phyloP scores from a whole-genome alignment of 108 stramenopile genomes.

The Nannochloropsis salina region DNA sequence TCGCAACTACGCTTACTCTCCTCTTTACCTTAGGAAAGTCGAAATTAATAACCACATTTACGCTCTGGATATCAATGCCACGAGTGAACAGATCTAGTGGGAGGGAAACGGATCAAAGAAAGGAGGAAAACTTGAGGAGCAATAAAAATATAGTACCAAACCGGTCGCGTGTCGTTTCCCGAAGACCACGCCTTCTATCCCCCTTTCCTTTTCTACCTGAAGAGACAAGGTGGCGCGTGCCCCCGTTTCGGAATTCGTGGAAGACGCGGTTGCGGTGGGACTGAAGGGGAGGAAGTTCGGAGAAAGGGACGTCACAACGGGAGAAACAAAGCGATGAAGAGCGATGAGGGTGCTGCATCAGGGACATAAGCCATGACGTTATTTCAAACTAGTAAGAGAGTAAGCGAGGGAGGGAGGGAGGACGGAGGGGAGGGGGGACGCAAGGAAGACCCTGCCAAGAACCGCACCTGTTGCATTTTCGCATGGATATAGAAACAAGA shows the following conservation, averaged over 20 bases:
- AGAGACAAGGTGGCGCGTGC: slow-evolving; percentile 89
- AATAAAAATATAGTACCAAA: background rate
- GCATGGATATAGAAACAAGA: slow-evolving; percentile 99
- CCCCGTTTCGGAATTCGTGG: slow-evolving; percentile 97
- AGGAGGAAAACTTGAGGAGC: background rate
- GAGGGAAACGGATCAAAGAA: background rate
- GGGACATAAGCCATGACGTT: background rate
- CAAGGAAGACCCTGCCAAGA: no score
- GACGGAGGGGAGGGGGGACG: background rate
- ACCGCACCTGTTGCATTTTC: slow-evolving; percentile 83
- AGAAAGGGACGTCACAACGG: background rate
- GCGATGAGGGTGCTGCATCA: background rate
- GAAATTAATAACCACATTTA: slow-evolving; percentile 68
- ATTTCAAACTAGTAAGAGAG: background rate
- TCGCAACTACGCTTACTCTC: no score
- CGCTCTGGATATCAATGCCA: slow-evolving; percentile 98
- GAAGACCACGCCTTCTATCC: background rate
- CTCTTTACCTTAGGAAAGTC: no score
- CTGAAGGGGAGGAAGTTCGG: background rate
- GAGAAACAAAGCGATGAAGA: background rate
- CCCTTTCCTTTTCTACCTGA: slow-evolving; percentile 23
- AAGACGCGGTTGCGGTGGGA: slow-evolving; percentile 92
- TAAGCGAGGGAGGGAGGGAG: background rate
- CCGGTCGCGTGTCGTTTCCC: background rate
- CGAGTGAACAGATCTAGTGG: slow-evolving; percentile 84